Conservation (phyloP, 2,329 filamentous ascomycete genomes). For the Cytospora piceicola region DNA sequence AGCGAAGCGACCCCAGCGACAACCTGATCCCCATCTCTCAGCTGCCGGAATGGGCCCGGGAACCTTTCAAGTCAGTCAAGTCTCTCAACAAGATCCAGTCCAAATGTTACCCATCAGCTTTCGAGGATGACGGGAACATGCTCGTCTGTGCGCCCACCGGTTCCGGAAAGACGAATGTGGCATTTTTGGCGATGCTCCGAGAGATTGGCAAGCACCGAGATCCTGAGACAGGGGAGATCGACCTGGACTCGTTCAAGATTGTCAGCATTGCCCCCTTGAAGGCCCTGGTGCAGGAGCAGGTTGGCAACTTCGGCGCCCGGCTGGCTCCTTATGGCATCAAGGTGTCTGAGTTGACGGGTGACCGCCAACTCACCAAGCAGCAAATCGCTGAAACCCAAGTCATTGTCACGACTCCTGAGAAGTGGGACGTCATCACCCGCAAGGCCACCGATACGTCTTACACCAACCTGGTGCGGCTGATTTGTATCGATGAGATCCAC, state of each 20-base stretch:
- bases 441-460: conserved; percentile 97
- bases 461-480: conserved; percentile 91
- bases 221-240: conserved; percentile 86
- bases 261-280: conserved; percentile 97
- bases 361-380: conserved; percentile 96
- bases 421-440: conserved; percentile 98
- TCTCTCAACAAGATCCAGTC: conserved; percentile 95
- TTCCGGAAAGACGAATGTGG: conserved; percentile 97
- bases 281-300: conserved; percentile 94
- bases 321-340: conserved; percentile 88
- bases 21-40: conserved; percentile 81
- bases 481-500: conserved; percentile 98
- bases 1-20: conserved; percentile 79
- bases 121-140: conserved; percentile 95
- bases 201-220: conserved; percentile 97
- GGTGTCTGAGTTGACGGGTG: conserved; percentile 94
- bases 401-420: conserved; percentile 97
- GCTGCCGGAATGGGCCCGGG: conserved; percentile 88
- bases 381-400: conserved; percentile 98
- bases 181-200: conserved; percentile 93
- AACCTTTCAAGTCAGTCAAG: conserved; percentile 83
- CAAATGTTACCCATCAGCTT: conserved; percentile 87
- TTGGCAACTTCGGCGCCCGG: conserved; percentile 93
- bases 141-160: conserved; percentile 96
- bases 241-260: conserved; percentile 96